Evolutionary conservation across 2,329 filamentous ascomycete species (phyloP).

Genomic region (Hymenoscyphus linearis): DNA sequence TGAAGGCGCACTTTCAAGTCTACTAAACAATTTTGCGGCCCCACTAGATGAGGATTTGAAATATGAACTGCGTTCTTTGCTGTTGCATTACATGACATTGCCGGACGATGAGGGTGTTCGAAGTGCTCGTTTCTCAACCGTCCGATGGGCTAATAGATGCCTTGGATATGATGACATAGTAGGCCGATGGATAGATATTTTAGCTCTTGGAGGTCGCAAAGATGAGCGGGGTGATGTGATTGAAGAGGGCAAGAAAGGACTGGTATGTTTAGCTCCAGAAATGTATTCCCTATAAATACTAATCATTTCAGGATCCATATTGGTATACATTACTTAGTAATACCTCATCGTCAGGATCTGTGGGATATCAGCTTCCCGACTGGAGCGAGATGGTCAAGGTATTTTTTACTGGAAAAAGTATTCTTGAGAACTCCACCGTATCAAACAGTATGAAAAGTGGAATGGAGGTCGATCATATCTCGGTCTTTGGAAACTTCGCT

Average conservation of each 20-base stretch:
- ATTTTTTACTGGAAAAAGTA: slow-evolving; percentile 42
- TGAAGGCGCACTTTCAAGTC: slow-evolving; percentile 77
- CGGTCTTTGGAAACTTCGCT: slow-evolving; percentile 34
- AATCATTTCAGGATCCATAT: slow-evolving; percentile 45
- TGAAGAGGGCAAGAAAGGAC: slow-evolving; percentile 83
- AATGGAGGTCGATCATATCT: slow-evolving; percentile 38
- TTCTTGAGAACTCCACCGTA: slow-evolving; percentile 28
- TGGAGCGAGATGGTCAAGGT: slow-evolving; percentile 46
- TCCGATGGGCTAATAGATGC: slow-evolving; percentile 87
- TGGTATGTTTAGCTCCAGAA: slow-evolving; percentile 59
- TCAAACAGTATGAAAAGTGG: slow-evolving; percentile 31
- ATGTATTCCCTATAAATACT: neutral
- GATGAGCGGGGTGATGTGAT: slow-evolving; percentile 75
- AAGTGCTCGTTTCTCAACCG: slow-evolving; percentile 73
- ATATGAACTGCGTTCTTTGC: slow-evolving; percentile 40
- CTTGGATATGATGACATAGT: slow-evolving; percentile 72
- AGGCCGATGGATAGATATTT: slow-evolving; percentile 82
- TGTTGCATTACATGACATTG: slow-evolving; percentile 63
- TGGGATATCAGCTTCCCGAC: slow-evolving; percentile 39
- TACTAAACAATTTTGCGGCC: slow-evolving; percentile 53
- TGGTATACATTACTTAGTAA: slow-evolving; percentile 61
- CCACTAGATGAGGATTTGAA: slow-evolving; percentile 34
- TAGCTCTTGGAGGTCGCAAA: slow-evolving; percentile 64
- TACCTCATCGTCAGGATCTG: slow-evolving; percentile 37
- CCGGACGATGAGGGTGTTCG: slow-evolving; percentile 50